These are phyloP conservation scores for Protomyces lactucae-debilis DNA, from an alignment of 1,139 yeast genomes.

Conservation along the genomic window DNA sequence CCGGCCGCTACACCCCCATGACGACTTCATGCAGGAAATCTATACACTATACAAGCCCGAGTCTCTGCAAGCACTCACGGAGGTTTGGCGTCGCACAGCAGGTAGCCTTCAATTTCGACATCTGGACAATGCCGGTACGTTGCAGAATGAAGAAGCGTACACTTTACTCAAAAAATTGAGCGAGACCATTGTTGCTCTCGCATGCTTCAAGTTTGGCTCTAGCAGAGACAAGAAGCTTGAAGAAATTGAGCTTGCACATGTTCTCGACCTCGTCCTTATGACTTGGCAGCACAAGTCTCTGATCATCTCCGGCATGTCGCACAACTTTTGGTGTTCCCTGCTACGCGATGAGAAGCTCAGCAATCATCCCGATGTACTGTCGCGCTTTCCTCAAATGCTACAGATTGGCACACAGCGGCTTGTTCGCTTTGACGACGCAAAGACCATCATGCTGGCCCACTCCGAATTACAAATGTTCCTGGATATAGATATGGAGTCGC, in stretches of 20 bases:
- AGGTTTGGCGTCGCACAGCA: slow-evolving; percentile 58
- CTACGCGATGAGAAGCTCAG: slow-evolving; percentile 44
- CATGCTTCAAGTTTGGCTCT: slow-evolving; percentile 57
- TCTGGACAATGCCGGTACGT: slow-evolving; percentile 46
- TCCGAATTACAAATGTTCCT: slow-evolving; percentile 49
- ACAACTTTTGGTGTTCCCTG: slow-evolving; percentile 77
- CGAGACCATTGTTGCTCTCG: slow-evolving; percentile 86
- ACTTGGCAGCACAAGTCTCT: slow-evolving; percentile 82
- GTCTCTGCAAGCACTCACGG: slow-evolving; percentile 62
- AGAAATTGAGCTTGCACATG: slow-evolving; percentile 42
- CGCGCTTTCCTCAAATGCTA: slow-evolving; percentile 60
- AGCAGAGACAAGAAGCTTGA: slow-evolving; percentile 35
- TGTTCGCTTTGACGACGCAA: slow-evolving; percentile 64
- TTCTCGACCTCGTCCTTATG: slow-evolving; percentile 62
- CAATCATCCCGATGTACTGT: slow-evolving; percentile 20
- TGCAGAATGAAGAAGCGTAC: slow-evolving; percentile 55
- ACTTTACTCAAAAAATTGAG: slow-evolving; percentile 81
- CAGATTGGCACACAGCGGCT: slow-evolving; percentile 76
- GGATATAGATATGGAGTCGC: slow-evolving; percentile 80
- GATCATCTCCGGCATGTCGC: slow-evolving; percentile 82
- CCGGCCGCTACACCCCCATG: slow-evolving; percentile 62
- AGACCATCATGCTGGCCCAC: slow-evolving; percentile 51
- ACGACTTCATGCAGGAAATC: slow-evolving; percentile 73
- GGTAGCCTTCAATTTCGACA: slow-evolving; percentile 50
- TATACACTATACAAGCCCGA: slow-evolving; percentile 70